Conservation (phyloP, 2,329 filamentous ascomycete species). For the Colletotrichum agaves region DNA sequence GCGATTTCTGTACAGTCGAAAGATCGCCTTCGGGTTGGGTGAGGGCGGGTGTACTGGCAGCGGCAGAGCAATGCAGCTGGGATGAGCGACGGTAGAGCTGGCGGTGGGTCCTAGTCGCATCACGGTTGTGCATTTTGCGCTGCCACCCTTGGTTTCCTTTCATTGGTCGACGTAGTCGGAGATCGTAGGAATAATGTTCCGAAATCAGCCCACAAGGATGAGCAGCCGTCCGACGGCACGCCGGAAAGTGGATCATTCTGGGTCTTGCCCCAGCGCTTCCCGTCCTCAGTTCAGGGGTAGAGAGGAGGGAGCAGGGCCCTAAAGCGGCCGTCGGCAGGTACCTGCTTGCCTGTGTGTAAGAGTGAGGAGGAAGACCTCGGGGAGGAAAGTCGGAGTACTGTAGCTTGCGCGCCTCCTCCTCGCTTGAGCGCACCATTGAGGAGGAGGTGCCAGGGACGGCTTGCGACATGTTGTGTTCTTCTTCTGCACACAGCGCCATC, state of each 20-base stretch:
- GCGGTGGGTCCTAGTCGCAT: conserved; percentile 27
- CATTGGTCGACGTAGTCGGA: conserved; percentile 8
- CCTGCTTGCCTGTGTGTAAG: conserved; percentile 8
- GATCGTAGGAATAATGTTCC: conserved; percentile 18
- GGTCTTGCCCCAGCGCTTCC: conserved; percentile 36
- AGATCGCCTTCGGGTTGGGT: background rate
- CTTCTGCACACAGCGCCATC: background rate
- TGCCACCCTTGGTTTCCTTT: background rate
- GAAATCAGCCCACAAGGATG: conserved; percentile 7
- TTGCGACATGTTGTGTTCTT: background rate
- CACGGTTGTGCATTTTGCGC: conserved; percentile 32
- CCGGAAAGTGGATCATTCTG: conserved; percentile 33
- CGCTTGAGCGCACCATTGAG: background rate
- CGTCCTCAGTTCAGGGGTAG: conserved; percentile 20
- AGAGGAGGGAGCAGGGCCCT: conserved; percentile 27
- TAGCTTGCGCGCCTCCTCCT: background rate
- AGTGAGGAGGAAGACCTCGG: background rate
- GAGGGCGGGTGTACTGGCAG: conserved; percentile 5
- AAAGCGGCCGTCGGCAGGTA: conserved; percentile 27
- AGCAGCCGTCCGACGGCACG: conserved; percentile 20
- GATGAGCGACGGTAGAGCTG: conserved; percentile 9
- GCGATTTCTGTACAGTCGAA: background rate
- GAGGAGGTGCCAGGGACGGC: background rate
- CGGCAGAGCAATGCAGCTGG: conserved; percentile 28
- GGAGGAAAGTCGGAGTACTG: conserved; percentile 20